Base-by-base conservation (phyloP, 164 flowering plant species). In the Nymphaea colorata region DNA sequence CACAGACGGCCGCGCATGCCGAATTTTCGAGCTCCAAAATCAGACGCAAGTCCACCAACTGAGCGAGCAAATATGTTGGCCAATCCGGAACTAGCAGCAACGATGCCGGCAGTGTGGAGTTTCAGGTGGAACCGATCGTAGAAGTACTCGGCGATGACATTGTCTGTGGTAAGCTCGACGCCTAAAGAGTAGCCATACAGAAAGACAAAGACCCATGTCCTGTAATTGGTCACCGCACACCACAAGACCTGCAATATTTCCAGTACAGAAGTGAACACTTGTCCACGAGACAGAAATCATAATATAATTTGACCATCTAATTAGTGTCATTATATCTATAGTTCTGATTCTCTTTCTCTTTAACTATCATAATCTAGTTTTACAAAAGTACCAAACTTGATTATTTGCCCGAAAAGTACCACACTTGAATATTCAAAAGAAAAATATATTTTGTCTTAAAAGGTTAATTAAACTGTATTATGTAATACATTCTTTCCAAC, bases 141-240 rank as follows among this genome's bases (percentile, higher is more conserved):
- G 75, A 91, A 82, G 68, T 86, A 91, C 65, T 86, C 93, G 0
- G 97, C 86, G 18, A 91, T 79, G 47, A 91, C 83, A 65, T 91
- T 91, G 63, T 88, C 86, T 0, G 82, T 86, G 61, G 86, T 71
- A 2, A 89, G 73, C 65, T 91, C 87, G 12, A 88, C 89, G 6
- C 95, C 93, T 84, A 90, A 82, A 45, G 89, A 90, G 68, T 78
- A 85, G 15, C 96, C 94, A 51, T 88, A 90, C 66, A 86, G 81
- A 55, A 88, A 80, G 65, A 76, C 82, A 44, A 88, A 86, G 66
- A 90, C 74, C 96, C 96, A 90, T 16, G 90, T 86, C 68, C 92
- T 84, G 65, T 90, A 88, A 73, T 88, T 90, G 43, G 84, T 80
- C 15, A 89, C 41, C 2, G 85, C 97, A 74, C 82, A 65, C 82